These are phyloP conservation scores for Geotrichum candidum DNA, from an alignment of 1,139 yeast species.

Conservation along the genomic window DNA sequence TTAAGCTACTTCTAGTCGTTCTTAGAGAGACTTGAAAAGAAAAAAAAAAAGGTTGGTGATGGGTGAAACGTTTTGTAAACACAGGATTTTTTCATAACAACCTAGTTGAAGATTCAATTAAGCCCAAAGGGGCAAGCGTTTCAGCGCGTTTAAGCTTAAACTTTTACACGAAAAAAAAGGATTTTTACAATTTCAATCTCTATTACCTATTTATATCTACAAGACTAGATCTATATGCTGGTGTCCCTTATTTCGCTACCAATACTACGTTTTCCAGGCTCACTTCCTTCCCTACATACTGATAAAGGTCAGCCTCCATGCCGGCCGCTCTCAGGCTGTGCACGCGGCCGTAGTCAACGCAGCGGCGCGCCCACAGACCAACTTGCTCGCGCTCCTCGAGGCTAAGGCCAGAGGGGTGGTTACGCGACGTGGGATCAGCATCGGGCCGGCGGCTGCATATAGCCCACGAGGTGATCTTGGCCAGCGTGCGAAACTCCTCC, in stretches of 20 bases:
- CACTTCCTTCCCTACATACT: slow-evolving; percentile 51
- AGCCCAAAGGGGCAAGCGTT: not conserved
- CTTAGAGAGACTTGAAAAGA: not conserved
- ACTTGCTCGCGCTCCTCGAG: slow-evolving; percentile 46
- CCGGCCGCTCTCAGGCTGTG: slow-evolving; percentile 42
- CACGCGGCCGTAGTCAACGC: slow-evolving; percentile 57
- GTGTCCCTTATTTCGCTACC: slow-evolving; percentile 27
- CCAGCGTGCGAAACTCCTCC: slow-evolving; percentile 49
- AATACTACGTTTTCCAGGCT: slow-evolving; percentile 72
- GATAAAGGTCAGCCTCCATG: slow-evolving; percentile 44
- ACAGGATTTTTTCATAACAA: not conserved
- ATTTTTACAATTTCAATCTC: not conserved
- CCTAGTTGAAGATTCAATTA: not conserved
- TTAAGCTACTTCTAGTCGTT: not conserved
- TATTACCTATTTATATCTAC: not conserved
- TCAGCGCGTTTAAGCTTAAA: not conserved
- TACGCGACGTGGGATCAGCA: slow-evolving; percentile 3
- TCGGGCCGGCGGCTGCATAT: slow-evolving; percentile 54
- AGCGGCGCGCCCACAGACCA: slow-evolving; percentile 63
- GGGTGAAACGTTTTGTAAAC: not conserved
- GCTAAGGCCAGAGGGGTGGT: slow-evolving; percentile 42
- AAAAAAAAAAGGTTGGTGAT: not conserved
- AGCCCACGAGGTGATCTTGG: slow-evolving; percentile 80
- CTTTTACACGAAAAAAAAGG: not conserved
- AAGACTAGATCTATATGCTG: not conserved